Conservation (phyloP, 2,329 filamentous ascomycete species). For the Pseudogymnoascus sp. region DNA sequence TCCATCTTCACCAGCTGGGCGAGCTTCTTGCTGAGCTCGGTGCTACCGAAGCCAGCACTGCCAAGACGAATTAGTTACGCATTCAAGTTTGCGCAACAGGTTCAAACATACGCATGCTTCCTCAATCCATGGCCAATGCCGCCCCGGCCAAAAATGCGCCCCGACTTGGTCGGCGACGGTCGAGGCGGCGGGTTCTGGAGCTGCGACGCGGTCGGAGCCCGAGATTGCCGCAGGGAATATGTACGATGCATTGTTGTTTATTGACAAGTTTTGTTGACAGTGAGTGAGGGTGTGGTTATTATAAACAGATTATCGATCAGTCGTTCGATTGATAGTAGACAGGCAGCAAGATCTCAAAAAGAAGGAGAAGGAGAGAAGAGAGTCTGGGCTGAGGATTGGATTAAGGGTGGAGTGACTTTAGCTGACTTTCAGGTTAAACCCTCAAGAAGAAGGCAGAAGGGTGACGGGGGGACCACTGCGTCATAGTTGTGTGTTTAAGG, state of each 20-base stretch:
- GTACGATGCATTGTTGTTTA: slow-evolving; percentile 79
- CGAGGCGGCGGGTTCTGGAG: slow-evolving; percentile 90
- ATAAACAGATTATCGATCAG: not conserved
- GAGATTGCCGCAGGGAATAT: slow-evolving; percentile 96
- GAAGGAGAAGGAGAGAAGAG: not conserved
- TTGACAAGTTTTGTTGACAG: not conserved
- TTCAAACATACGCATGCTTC: slow-evolving; percentile 37
- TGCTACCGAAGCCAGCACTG: slow-evolving; percentile 68
- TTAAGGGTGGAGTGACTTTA: slow-evolving; percentile 6
- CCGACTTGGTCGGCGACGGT: slow-evolving; percentile 81
- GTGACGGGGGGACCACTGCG: slow-evolving; percentile 3
- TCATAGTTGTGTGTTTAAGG: slow-evolving; percentile 9
- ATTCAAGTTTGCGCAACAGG: not conserved
- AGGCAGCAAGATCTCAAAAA: slow-evolving; percentile 3
- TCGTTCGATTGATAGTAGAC: slow-evolving; percentile 3
- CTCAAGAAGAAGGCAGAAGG: not conserved
- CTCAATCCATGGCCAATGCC: slow-evolving; percentile 59
- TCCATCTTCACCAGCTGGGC: slow-evolving; percentile 99
- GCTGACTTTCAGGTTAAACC: slow-evolving; percentile 3
- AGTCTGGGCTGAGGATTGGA: not conserved
- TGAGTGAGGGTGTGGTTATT: not conserved
- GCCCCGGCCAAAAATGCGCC: slow-evolving; percentile 78
- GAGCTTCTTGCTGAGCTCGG: slow-evolving; percentile 92
- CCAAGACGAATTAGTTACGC: slow-evolving; percentile 38
- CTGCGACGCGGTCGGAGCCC: slow-evolving; percentile 76